A percentile compares a stretch with the other conserved stretches of the same genome.
phyloP scores from a whole-genome alignment of 495 filamentous ascomycete genomes.

The Penicillium bovifimosum region DNA sequence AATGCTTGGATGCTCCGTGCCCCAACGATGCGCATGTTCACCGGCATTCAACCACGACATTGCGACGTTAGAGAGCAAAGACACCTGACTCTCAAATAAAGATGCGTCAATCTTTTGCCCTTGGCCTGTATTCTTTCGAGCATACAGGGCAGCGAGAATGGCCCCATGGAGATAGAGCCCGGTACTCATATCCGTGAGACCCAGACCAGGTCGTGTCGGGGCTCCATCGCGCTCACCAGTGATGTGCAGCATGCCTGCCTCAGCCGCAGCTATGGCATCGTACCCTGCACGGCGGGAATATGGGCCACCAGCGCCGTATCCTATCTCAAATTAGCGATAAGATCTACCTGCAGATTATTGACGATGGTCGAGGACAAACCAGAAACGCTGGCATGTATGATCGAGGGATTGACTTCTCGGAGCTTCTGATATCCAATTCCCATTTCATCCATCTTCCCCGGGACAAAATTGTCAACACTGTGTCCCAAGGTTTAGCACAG shows the following conservation, averaged over 20 bases:
- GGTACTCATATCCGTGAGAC: constrained; percentile 83
- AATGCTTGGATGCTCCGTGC: constrained; percentile 85
- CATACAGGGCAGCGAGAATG: constrained; percentile 75
- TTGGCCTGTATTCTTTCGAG: constrained; percentile 52
- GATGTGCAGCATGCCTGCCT: constrained; percentile 89
- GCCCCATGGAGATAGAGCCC: constrained; percentile 80
- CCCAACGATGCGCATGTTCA: constrained; percentile 72
- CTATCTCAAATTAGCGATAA: constrained; percentile 20
- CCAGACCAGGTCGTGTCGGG: constrained; percentile 85
- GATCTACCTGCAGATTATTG: too few relatives aligned
- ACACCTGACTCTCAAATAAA: constrained; percentile 79
- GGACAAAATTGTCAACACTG: constrained; percentile 82
- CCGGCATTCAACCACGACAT: constrained; percentile 77
- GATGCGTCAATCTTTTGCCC: constrained; percentile 84
- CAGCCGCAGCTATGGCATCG: constrained; percentile 91
- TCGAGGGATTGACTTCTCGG: constrained; percentile 58
- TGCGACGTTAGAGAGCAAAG: constrained; percentile 78
- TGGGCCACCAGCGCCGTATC: constrained; percentile 79
- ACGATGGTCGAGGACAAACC: constrained; percentile 1
- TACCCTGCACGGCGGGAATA: constrained; percentile 78
- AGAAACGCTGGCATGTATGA: constrained; percentile 29
- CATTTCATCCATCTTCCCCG: constrained; percentile 74
- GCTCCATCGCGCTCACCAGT: constrained; percentile 75
- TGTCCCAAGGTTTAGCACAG: neutral
- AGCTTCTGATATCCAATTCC: constrained; percentile 68